Evolutionary conservation across 129 eudicot species (phyloP), one percentile per base, ranked within the genome.

Genomic region (Pittosporum tobira): DNA sequence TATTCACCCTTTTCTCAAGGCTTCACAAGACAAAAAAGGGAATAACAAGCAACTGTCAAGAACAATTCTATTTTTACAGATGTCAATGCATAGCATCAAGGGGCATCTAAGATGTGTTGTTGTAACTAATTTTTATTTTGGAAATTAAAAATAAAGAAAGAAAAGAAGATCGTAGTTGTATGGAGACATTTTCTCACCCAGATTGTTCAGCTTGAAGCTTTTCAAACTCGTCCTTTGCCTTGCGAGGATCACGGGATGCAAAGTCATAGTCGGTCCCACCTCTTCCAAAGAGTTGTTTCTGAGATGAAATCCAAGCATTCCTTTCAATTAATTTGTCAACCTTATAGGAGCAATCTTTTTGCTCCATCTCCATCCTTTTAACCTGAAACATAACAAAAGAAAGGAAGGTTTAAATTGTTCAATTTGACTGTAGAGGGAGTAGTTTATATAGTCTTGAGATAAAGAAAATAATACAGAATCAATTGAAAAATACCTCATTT

Each of bases 1-100:
- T 91, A 83, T 91, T 91, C 58, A 91, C 95, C 73, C 98, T 71
- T 71, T 91, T 91, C 81, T 91, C 98, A 56, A 91, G 95, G 67
- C 98, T 91, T 43, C 24, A 71, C 30, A 9, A 62, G 47, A 30
- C 36, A 70, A 51, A 62, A 54, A 5, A 30, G 23, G 23, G 37
- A 72, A 46, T 22, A 28, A 16, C 18, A 64, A 58, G 36, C 24
- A 51, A 38, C 12, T 37, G 14, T 61, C 21, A 27, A 31, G 50
- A 48, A 47, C 1, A 53, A 15, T 53, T 3, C 5, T 31, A 18
- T 19, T 19, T n/a, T n/a, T n/a, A n/a, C n/a, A 56, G 0, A 19
- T 37, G 45, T n/a, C n/a, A 20, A 31, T 26, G 14, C 19, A 9
- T 3, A 56, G 46, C 18, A 10, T 40, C 1, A 40, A 40, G 46